These are phyloP conservation scores for Drechslerella coelobrocha DNA, from an alignment of 2,329 filamentous ascomycete species.

Conservation along the genomic window DNA sequence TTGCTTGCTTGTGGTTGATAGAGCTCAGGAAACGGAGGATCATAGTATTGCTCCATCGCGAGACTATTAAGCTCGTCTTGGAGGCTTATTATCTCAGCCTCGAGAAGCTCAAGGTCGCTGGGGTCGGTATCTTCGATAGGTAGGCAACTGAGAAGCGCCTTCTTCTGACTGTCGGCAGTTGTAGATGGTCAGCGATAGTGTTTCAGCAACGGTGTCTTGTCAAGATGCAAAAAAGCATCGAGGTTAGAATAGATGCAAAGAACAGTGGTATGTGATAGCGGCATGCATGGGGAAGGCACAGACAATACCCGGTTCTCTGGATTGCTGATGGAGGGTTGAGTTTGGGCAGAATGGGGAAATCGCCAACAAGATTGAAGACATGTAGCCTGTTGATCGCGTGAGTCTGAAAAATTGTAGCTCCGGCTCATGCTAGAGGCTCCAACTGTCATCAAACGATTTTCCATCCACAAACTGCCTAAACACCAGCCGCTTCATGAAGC, in stretches of 20 bases:
- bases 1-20: neutral
- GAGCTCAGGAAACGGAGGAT: neutral
- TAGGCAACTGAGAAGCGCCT: slow-evolving; percentile 27
- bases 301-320: too few relatives aligned
- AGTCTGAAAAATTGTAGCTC: too few relatives aligned
- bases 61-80: slow-evolving; percentile 27
- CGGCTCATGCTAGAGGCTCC: too few relatives aligned
- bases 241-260: neutral
- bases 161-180: slow-evolving; percentile 20
- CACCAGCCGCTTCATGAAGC: too few relatives aligned
- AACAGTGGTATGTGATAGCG: neutral
- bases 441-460: neutral
- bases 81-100: slow-evolving; percentile 25
- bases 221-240: neutral
- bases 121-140: slow-evolving; percentile 23
- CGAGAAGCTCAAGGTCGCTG: slow-evolving; percentile 22
- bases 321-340: too few relatives aligned
- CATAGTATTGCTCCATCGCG: slow-evolving; percentile 23
- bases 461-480: neutral
- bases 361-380: too few relatives aligned
- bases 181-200: slow-evolving; percentile 1
- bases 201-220: neutral
- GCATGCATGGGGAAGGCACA: too few relatives aligned
- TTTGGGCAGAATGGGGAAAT: too few relatives aligned
- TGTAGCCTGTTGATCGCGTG: too few relatives aligned